phyloP scores from a whole-genome alignment of 352 stramenopile species.

The Pythium biforme region DNA sequence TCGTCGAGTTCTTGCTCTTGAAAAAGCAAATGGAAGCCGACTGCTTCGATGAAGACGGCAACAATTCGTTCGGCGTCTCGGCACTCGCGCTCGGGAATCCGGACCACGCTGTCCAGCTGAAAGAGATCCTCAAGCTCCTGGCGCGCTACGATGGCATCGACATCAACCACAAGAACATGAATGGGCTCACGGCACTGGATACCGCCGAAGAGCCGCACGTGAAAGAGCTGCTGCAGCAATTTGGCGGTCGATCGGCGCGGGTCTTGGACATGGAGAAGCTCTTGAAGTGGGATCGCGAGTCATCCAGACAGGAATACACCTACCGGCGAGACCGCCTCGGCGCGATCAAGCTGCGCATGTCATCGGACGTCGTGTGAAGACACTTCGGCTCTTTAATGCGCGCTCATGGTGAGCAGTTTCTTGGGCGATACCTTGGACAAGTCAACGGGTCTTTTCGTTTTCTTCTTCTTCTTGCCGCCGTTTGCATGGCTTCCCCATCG shows the following conservation, averaged over 20 bases:
- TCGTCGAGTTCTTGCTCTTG: constrained; percentile 52
- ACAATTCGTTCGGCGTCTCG: constrained; percentile 61
- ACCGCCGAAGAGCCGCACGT: constrained; percentile 41
- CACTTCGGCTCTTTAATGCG: constrained; percentile 1
- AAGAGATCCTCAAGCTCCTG: constrained; percentile 34
- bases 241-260: constrained; percentile 44
- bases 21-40: constrained; percentile 45
- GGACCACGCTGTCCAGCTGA: constrained; percentile 17
- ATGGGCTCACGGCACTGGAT: constrained; percentile 60
- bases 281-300: constrained; percentile 52
- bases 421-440: constrained; percentile 37
- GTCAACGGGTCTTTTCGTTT: constrained; percentile 32
- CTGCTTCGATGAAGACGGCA: constrained; percentile 73
- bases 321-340: constrained; percentile 37
- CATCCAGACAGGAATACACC: constrained; percentile 44
- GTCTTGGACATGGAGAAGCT: constrained; percentile 45
- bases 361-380: constrained; percentile 1
- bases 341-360: constrained; percentile 27
- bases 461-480: constrained; percentile 32
- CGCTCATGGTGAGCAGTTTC: constrained; percentile 39
- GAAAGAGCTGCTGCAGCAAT: constrained; percentile 42
- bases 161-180: constrained; percentile 74
- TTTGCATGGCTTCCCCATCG: constrained; percentile 27
- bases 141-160: constrained; percentile 36
- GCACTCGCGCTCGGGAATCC: constrained; percentile 38